Base-by-base conservation (phyloP, 1,139 yeast genomes). In the Candida labiduridarum region DNA sequence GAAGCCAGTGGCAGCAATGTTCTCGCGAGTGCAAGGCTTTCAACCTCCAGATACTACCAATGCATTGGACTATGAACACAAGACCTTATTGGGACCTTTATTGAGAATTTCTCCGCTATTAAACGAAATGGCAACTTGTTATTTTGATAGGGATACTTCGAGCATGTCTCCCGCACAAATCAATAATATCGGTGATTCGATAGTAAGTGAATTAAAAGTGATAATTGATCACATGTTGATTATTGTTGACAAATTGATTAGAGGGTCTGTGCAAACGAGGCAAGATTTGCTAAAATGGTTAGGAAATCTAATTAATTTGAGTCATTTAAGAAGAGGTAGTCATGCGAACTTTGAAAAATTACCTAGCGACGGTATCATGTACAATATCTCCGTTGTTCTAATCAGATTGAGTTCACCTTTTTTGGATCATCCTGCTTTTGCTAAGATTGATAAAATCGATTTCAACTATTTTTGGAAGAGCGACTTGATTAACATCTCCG, bases 321-420 rank as follows among this genome's bases (percentile, higher is more conserved):
- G 92, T 64, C 97, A 92, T 68, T 79, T 89, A 60, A 82, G 98
- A 68, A 80, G 89, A 58, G 97, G 97, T 45, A 84, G 89, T 58
- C 96, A 89, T 65, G 88, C 94, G 3, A 86, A 88, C 59, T 79
- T 82, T 8, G 72, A 77, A 16, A 80, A 83, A 49, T 73, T 89
- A 47, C 84, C 96, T 1, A 77, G 90, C 7, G 92, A 92, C 69
- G 94, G 92, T 0, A 79, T 94, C 54, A 87, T 91, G 89, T 75
- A 85, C 51, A 94, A 92, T 64, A 78, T 90, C 19, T 75, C 94
- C 0, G 65, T 83, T 49, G 73, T 92, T 1, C 71, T 92, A 53
- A 78, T 87, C 50, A 82, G 80, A 61, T 79, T 95, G 52, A 85
- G 96, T 43, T 82, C 85, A 61, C 99, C 99, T 22, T 92, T 95